Base-by-base conservation (phyloP, 2,329 filamentous ascomycete species). In the Epicoccum nigrum region DNA sequence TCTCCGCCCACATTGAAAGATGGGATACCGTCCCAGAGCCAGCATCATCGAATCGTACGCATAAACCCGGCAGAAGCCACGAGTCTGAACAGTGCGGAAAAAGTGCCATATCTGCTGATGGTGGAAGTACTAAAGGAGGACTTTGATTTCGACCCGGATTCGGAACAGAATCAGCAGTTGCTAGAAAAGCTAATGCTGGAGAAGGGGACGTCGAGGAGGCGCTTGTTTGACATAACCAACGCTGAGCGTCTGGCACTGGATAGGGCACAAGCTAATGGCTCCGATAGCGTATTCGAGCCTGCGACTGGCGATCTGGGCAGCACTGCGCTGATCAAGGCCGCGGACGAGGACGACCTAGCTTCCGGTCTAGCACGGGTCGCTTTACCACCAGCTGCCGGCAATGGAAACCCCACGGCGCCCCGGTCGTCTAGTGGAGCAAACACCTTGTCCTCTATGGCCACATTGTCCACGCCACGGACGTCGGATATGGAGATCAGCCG, bases 261-360 rank as follows among this genome's bases (percentile, higher is more conserved):
- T 72, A 64, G 77, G 75, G 69, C 77, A 65, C 55, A 74, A 63
- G 59, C 76, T 40, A 72, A 72, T 37, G 73, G 72, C 28, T 69
- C 79, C 1, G 90, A 93, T 64, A 93, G 89, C 65, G 89, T 93
- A 17, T 91, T 94, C 65, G 90, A 94, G 73, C 90, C 90, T n/a
- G 82, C 83, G 0, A 89, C 83, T 28, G 90, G 90, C 30, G 90
- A 94, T 68, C 76, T 94, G 23, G 87, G 88, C 33, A 90, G 85
- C 69, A 89, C 89, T 8, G 84, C 86, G 9, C 77, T 91, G 59
- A 79, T 91, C 42, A 83, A 83, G 63, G 77, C 83, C 0, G 78
- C 79, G 17, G 77, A 78, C 19, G 80, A 82, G 3, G 76, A 75
- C 27, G 60, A 71, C 48, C 62, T 71, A 37, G 55, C 69, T 17